Evolutionary conservation across 2,329 filamentous ascomycete genomes (phyloP).

Genomic region (Colletotrichum sojae): DNA sequence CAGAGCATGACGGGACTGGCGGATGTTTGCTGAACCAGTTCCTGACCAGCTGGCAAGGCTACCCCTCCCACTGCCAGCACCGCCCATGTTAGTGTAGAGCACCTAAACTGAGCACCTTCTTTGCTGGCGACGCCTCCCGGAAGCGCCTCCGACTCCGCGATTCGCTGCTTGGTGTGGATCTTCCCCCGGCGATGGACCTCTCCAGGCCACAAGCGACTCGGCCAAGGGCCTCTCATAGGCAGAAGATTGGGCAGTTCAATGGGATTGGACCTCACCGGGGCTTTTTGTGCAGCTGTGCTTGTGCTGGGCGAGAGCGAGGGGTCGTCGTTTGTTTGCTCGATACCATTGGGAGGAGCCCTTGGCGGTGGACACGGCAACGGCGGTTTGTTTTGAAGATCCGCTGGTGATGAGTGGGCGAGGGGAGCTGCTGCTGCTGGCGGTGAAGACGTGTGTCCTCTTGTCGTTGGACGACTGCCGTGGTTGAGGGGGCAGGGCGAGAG

Average conservation of each 20-base stretch:
- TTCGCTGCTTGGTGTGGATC: constrained; percentile 45
- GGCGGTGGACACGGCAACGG: constrained; percentile 34
- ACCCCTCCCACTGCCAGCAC: neutral
- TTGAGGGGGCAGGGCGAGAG: no score
- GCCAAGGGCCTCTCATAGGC: constrained; percentile 47
- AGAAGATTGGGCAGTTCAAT: constrained; percentile 48
- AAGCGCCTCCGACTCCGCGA: constrained; percentile 42
- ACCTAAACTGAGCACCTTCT: constrained; percentile 14
- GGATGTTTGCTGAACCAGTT: neutral
- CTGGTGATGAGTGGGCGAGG: constrained; percentile 19
- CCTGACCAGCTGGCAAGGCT: constrained; percentile 7
- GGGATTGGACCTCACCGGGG: constrained; percentile 46
- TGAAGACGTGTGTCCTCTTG: constrained; percentile 27
- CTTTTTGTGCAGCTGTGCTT: constrained; percentile 3
- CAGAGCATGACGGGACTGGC: constrained; percentile 2
- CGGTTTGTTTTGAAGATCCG: constrained; percentile 41
- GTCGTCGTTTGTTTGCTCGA: constrained; percentile 4
- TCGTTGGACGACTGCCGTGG: constrained; percentile 23
- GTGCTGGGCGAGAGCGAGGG: constrained; percentile 16
- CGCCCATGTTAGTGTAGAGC: neutral
- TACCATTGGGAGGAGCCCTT: neutral
- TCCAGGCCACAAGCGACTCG: constrained; percentile 11
- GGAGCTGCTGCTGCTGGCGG: constrained; percentile 5
- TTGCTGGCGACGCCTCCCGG: constrained; percentile 18
- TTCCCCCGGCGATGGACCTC: constrained; percentile 15